Evolutionary conservation across 352 stramenopile species (phyloP), one percentile per base, ranked within the genome.

Genomic region (Heterotrichella gracilis): DNA sequence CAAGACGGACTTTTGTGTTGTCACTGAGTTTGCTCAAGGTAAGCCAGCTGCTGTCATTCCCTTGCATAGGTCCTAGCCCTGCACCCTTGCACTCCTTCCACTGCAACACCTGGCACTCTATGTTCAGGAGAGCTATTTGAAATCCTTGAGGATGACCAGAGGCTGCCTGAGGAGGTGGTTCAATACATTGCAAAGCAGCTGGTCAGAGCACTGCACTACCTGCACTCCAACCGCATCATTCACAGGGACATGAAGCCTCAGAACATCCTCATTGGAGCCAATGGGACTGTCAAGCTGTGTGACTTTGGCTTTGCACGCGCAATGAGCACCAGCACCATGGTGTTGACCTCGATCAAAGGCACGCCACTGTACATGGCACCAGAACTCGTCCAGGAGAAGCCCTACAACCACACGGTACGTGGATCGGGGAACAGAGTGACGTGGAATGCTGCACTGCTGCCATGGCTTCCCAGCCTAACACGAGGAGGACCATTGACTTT

Each of bases 341-440:
- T 93, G 39, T 73, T 93, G 4, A 89, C 82, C 9, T 92, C 84
- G 0, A 93, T 94, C 72, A 93, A 93, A 68, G 87, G 87, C 23
- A 95, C 86, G 22, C 87, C 87, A 17, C 73, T 94, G 17, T 95
- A 94, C 76, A 94, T 95, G 85, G 84, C 85, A 0, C 87, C 87
- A 0, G 87, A 95, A 72, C 76, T 95, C 22, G 84, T 93, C 0
- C 84, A 87, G 42, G 84, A 93, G 72, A 81, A 89, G 70, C 84
- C 85, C 0, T 93, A 94, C 76, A 88, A 93, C 71, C 85, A 92
- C 74, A 92, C n/a, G n/a, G n/a, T n/a, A n/a, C n/a, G n/a, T n/a
- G n/a, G n/a, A n/a, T n/a, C n/a, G n/a, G n/a, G n/a, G n/a, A n/a
- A n/a, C n/a, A n/a, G n/a, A n/a, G n/a, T n/a, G n/a, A n/a, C n/a